phyloP scores from a whole-genome alignment of 225 moss, liverwort and hornwort genomes.

The Asterella californica region DNA sequence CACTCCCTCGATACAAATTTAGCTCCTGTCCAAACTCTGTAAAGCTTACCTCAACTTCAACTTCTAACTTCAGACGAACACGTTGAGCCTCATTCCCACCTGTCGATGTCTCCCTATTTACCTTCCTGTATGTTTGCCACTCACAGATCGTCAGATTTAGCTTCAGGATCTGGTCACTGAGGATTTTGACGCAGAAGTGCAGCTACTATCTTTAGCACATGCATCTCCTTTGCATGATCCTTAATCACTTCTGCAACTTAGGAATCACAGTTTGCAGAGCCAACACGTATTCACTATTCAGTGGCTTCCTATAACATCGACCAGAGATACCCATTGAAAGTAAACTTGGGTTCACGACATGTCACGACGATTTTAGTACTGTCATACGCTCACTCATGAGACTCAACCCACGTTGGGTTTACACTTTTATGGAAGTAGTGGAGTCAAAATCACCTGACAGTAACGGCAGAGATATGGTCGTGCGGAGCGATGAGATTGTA shows the following conservation, averaged over 20 bases:
- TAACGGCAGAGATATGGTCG: constrained; percentile 69
- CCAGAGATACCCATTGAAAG: not conserved
- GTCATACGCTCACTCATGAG: not conserved
- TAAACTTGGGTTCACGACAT: not conserved
- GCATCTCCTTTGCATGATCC: not conserved
- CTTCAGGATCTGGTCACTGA: not conserved
- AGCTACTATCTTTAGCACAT: not conserved
- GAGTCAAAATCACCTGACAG: constrained; percentile 46
- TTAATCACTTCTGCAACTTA: not conserved
- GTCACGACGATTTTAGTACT: not conserved
- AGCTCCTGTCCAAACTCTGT: not conserved
- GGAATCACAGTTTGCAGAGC: not conserved
- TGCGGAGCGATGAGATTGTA: constrained; percentile 72
- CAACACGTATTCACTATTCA: not conserved
- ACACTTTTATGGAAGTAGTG: not conserved
- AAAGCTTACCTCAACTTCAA: constrained; percentile 63
- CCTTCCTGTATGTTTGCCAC: constrained; percentile 50
- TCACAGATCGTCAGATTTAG: not conserved
- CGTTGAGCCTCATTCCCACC: constrained; percentile 85
- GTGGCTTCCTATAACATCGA: not conserved
- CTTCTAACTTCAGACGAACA: constrained; percentile 75
- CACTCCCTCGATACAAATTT: not conserved
- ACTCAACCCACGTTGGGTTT: not conserved
- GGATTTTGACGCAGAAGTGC: not conserved
- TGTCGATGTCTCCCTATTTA: constrained; percentile 82